Percentiles rank a stretch among this genome's conserved stretches.
These are phyloP conservation scores for Phoma sp. DNA, from an alignment of 2,329 filamentous ascomycete genomes.

Conservation along the genomic window DNA sequence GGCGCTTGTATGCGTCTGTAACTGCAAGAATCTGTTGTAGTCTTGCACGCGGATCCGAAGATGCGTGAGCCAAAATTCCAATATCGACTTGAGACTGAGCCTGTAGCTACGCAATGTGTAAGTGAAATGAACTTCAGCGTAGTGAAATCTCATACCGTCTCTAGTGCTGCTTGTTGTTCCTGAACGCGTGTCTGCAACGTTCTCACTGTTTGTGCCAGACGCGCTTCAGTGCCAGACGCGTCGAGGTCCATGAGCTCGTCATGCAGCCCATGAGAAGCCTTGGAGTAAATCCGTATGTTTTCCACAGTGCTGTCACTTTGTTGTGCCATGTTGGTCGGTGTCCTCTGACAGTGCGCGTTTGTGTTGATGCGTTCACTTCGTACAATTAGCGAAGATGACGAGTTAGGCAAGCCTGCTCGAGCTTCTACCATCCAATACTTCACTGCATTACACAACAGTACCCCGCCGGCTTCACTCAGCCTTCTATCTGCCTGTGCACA, in stretches of 20 bases:
- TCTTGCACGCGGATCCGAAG: conserved; percentile 42
- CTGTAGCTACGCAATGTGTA: conserved; percentile 52
- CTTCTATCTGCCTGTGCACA: not conserved
- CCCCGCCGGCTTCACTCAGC: not conserved
- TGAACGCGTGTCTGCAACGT: conserved; percentile 65
- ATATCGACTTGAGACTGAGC: conserved; percentile 33
- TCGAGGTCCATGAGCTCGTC: conserved; percentile 47
- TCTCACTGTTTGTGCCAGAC: conserved; percentile 70
- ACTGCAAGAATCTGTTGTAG: conserved; percentile 59
- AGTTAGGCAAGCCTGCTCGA: conserved; percentile 5
- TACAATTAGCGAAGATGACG: conserved; percentile 5
- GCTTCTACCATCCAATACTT: not conserved
- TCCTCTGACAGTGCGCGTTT: not conserved
- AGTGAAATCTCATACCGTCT: conserved; percentile 45
- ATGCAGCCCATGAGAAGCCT: conserved; percentile 27
- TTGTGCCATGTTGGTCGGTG: conserved; percentile 30
- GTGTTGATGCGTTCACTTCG: conserved; percentile 5
- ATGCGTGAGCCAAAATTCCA: conserved; percentile 39
- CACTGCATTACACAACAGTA: not conserved
- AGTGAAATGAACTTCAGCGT: not conserved
- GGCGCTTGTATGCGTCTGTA: conserved; percentile 68
- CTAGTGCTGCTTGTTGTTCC: conserved; percentile 55
- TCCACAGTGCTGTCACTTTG: conserved; percentile 20
- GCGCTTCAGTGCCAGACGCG: conserved; percentile 55
- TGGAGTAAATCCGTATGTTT: conserved; percentile 40